Evolutionary conservation across 2,329 filamentous ascomycete genomes (phyloP).

Genomic region (Fusarium redolens): DNA sequence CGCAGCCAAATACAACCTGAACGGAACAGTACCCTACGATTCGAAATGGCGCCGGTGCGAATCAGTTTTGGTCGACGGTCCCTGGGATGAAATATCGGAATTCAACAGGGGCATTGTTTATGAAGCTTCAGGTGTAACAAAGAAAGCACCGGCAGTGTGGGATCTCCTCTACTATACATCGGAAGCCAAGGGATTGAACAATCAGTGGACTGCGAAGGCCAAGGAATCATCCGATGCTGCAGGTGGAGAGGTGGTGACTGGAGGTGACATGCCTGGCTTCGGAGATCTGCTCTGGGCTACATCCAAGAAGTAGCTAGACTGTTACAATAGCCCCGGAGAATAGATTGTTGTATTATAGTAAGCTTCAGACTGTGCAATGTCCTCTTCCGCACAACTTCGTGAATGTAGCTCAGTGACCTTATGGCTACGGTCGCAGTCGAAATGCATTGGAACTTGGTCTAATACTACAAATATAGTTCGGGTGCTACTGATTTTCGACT

Average conservation of each 20-base stretch:
- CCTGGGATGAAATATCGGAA: background rate
- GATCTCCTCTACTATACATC: background rate
- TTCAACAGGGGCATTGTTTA: background rate
- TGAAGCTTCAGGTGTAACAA: rapidly evolving
- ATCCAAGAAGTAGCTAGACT: background rate
- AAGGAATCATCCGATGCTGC: background rate
- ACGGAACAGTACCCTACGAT: background rate
- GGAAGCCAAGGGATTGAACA: background rate
- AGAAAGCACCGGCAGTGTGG: background rate
- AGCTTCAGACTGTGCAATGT: no score
- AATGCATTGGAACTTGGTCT: no score
- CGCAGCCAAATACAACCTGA: background rate
- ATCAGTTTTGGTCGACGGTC: background rate
- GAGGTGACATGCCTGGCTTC: background rate
- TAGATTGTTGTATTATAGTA: no score
- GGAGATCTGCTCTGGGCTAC: background rate
- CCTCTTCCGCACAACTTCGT: background rate
- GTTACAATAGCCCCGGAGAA: no score
- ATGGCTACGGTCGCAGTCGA: no score
- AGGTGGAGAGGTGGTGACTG: background rate
- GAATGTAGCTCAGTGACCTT: no score
- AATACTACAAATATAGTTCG: no score
- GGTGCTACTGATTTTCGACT: no score
- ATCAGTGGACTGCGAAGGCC: background rate
- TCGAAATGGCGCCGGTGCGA: background rate